Base-by-base conservation (phyloP, 768 basidiomycete genomes). In the Amanita fuliginea region DNA sequence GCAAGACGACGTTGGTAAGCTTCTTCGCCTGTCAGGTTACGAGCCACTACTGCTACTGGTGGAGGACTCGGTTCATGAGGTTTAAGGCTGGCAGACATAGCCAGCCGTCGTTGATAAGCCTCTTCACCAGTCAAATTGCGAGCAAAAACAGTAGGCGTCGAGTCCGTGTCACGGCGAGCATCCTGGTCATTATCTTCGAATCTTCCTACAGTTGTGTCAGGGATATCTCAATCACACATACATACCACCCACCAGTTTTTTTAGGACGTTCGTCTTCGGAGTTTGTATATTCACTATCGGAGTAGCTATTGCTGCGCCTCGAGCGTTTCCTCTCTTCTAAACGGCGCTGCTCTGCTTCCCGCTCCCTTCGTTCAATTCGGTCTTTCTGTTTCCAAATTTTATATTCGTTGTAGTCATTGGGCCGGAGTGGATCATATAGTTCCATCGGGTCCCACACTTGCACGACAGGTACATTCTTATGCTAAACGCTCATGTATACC, bases 371-470 rank as follows among this genome's bases (percentile, higher is more conserved):
- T 55, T 90, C 84, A 42, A 85, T 86, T 36, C 77, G 77, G 21
- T 88, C 84, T 50, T 79, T 80, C 54, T 79, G 77, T 55, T 83
- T 83, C 81, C 81, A 91, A 9, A 78, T 56, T 58, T 90, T 92
- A 71, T 81, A 92, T 57, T 92, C 90, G 56, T 83, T 81, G 65
- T 92, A 91, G 56, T 93, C 90, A 52, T 92, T 92, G 2, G 90
- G 90, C 21, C 85, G 78, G 18, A 81, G 64, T 1, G 88, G 85
- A 54, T 93, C 90, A 60, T 93, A 93, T 24, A 67, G 71, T 57
- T 91, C 89, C 50, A 65, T 60, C 4, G 89, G 89, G 63, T 92
- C 87, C 89, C 89, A 90, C 2, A 77, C 63, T 1, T 65, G 63
- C 5, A 77, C 55, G 9, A 72, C 63, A 39, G 75, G 75, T 0